Evolutionary conservation across 805 yeast genomes (phyloP), one percentile per base, ranked within the genome.

Genomic region (Maudiozyma bulderi): DNA sequence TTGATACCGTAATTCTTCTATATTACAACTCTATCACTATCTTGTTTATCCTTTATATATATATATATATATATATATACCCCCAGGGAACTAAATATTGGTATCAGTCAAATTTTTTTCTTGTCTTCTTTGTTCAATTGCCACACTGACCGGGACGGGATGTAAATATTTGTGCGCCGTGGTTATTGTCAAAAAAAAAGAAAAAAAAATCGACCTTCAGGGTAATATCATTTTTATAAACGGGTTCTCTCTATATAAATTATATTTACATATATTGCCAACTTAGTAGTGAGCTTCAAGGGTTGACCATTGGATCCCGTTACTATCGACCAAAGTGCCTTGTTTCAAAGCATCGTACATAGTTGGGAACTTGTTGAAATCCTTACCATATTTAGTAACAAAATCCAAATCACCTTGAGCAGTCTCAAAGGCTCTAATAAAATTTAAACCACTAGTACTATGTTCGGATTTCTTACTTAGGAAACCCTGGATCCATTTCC

Each of bases 401-500:
- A 53, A 45, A 9, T 50, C 32, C 26, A 41, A 40, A 20, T 45
- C 46, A 26, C 55, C 57, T 6, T 45, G 28, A 1, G 57, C 51
- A 20, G 54, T 50, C 45, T 59, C 58, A 14, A 54, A 47, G 33
- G 60, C 48, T 56, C 69, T 65, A 11, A 66, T 43, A 26, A 61
- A 58, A 47, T 52, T 64, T n/a, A 64, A 47, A 8, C 61, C 65
- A 8, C 55, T 50, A 9, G 47, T 43, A 13, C 61, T 49, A 28
- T 43, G 35, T 8, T 47, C 57, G 13, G 50, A 44, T 28, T 60
- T 59, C 49, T 63, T 59, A 39, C 58, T 52, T 43, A 66, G 49
- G 35, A 59, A 53, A 13, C 70, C 70, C 52, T 66, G 70, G n/a
- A 56, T 55, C 61, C 64, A 61, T 40, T 55, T 59, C 42, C 69